Percentiles rank a stretch among this genome's conserved stretches.
phyloP scores from a whole-genome alignment of 352 stramenopile species.

The Phytophthora palmivora region DNA sequence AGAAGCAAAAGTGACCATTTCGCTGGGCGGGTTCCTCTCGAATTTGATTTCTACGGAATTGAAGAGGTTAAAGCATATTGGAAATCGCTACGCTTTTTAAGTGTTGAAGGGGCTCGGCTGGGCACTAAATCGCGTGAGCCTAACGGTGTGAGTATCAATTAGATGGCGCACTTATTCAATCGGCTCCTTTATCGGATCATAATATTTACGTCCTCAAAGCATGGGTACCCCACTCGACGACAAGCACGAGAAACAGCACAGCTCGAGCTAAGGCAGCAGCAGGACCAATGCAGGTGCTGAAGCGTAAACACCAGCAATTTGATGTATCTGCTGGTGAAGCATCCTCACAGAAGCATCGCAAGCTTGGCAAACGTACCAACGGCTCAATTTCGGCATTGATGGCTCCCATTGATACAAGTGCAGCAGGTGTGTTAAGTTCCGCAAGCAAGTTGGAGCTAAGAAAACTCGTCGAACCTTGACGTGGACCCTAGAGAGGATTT shows the following conservation, averaged over 20 bases:
- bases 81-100: constrained; percentile 77
- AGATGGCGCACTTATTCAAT: constrained; percentile 61
- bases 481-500: constrained; percentile 69
- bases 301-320: constrained; percentile 62
- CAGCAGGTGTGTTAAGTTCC: constrained; percentile 50
- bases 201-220: constrained; percentile 74
- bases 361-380: constrained; percentile 31
- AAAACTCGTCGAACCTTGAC: constrained; percentile 62
- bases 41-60: constrained; percentile 48
- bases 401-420: constrained; percentile 37
- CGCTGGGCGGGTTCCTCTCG: constrained; percentile 62
- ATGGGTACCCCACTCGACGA: constrained; percentile 68
- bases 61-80: constrained; percentile 73
- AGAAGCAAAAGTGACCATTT: constrained; percentile 63
- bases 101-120: constrained; percentile 65
- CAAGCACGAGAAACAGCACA: constrained; percentile 45
- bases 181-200: constrained; percentile 65
- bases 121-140: constrained; percentile 43
- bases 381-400: constrained; percentile 31
- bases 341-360: constrained; percentile 40
- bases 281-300: constrained; percentile 49
- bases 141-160: constrained; percentile 53
- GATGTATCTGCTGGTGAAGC: constrained; percentile 7
- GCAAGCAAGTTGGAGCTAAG: constrained; percentile 56
- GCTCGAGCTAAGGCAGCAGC: constrained; percentile 66